These are phyloP conservation scores for Globisporangium sylvaticum DNA, from an alignment of 352 stramenopile species.

Conservation along the genomic window DNA sequence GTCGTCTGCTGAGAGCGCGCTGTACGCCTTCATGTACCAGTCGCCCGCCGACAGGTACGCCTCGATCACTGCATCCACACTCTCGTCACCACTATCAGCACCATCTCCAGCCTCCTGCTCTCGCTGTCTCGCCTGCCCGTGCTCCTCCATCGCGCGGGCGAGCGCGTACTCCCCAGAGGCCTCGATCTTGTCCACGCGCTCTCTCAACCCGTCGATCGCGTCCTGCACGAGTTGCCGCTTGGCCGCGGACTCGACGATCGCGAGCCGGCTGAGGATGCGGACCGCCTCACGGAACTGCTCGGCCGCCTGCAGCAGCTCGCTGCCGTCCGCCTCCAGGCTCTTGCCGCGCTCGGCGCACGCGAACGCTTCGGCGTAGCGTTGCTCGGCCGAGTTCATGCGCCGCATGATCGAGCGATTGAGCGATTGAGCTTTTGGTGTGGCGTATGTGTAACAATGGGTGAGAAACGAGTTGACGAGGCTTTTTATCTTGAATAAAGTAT, in stretches of 20 bases:
- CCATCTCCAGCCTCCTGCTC: constrained; percentile 10
- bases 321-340: constrained; percentile 14
- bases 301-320: constrained; percentile 21
- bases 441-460: background rate
- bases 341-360: constrained; percentile 45
- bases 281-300: constrained; percentile 51
- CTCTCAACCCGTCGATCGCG: constrained; percentile 50
- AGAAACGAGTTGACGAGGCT: background rate
- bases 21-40: constrained; percentile 67
- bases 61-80: constrained; percentile 23
- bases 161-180: constrained; percentile 31
- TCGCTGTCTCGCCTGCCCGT: constrained; percentile 22
- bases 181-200: constrained; percentile 40
- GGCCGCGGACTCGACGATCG: constrained; percentile 68
- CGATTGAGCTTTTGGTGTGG: background rate
- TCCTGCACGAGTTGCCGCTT: constrained; percentile 57
- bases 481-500: background rate
- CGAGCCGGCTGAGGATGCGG: constrained; percentile 57
- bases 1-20: constrained; percentile 31
- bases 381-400: constrained; percentile 26
- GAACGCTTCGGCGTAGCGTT: constrained; percentile 71
- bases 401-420: constrained; percentile 4
- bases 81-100: background rate
- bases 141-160: constrained; percentile 27
- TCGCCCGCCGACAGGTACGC: constrained; percentile 54